These are phyloP conservation scores for Suillus plorans DNA, from an alignment of 768 basidiomycete genomes.

Conservation along the genomic window DNA sequence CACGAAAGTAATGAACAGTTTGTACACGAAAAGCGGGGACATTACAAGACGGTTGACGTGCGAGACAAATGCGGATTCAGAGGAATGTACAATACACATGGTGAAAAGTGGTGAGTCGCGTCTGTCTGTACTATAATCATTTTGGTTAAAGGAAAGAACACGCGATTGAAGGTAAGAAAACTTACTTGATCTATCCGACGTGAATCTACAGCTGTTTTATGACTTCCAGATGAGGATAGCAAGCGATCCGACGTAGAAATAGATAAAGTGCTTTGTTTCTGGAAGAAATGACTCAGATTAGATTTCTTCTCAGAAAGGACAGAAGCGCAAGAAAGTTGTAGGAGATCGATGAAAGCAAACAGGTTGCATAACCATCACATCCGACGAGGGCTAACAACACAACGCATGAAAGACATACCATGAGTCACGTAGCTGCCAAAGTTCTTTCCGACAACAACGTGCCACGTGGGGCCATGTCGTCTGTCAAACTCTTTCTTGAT, in stretches of 20 bases:
- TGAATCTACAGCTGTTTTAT: constrained; percentile 37
- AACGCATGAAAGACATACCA: constrained; percentile 51
- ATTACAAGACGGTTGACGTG: constrained; percentile 25
- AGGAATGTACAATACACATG: constrained; percentile 24
- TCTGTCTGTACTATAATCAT: constrained; percentile 10
- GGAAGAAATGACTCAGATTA: constrained; percentile 17
- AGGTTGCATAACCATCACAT: neutral
- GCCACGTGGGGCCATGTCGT: constrained; percentile 93
- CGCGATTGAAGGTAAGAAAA: neutral
- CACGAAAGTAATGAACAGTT: constrained; percentile 3
- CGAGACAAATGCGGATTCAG: constrained; percentile 19
- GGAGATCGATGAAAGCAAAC: constrained; percentile 8
- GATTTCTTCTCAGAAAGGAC: neutral
- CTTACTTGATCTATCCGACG: constrained; percentile 26
- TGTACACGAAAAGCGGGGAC: constrained; percentile 18
- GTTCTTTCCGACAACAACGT: constrained; percentile 98
- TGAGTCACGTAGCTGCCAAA: constrained; percentile 98
- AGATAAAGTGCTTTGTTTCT: constrained; percentile 99
- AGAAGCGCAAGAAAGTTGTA: constrained; percentile 1
- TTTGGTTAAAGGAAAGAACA: constrained; percentile 1
- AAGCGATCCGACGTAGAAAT: constrained; percentile 92
- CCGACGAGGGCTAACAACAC: neutral
- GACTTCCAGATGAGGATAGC: constrained; percentile 97
- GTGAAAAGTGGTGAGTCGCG: constrained; percentile 15
- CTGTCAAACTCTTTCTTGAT: constrained; percentile 99